Evolutionary conservation across 1,284 basidiomycete species (phyloP).

Genomic region (Trichosporon sp.): DNA sequence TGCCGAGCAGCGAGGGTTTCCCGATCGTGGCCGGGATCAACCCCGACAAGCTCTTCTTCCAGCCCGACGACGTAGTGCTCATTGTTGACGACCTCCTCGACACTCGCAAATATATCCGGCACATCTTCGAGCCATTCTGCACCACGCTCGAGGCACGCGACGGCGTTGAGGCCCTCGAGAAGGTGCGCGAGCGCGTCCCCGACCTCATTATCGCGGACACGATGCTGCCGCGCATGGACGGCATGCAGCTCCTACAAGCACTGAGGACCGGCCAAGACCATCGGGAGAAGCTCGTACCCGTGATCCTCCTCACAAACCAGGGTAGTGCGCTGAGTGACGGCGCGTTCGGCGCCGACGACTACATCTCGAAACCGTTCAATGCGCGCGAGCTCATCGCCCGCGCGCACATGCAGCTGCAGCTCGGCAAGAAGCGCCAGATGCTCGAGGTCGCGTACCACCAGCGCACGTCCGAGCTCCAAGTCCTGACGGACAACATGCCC

Average conservation of each 20-base stretch:
- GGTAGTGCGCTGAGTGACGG: slow-evolving; percentile 49
- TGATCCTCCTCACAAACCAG: slow-evolving; percentile 48
- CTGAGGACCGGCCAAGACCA: slow-evolving; percentile 32
- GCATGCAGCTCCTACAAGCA: slow-evolving; percentile 40
- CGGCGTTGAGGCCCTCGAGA: slow-evolving; percentile 52
- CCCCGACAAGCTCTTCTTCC: slow-evolving; percentile 48
- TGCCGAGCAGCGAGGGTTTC: background rate
- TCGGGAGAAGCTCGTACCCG: slow-evolving; percentile 35
- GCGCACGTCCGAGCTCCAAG: slow-evolving; percentile 46
- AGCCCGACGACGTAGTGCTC: slow-evolving; percentile 48
- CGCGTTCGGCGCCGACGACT: slow-evolving; percentile 56
- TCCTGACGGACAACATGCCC: slow-evolving; percentile 39
- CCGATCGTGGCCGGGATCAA: slow-evolving; percentile 37
- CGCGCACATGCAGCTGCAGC: slow-evolving; percentile 46
- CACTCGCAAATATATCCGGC: slow-evolving; percentile 43
- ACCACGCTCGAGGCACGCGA: slow-evolving; percentile 54
- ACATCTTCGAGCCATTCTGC: slow-evolving; percentile 53
- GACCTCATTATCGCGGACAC: slow-evolving; percentile 56
- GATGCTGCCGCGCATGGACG: slow-evolving; percentile 56
- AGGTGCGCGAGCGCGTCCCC: slow-evolving; percentile 39
- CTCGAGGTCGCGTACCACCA: slow-evolving; percentile 49
- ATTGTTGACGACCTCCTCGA: slow-evolving; percentile 49
- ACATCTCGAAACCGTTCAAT: slow-evolving; percentile 51
- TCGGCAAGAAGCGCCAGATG: slow-evolving; percentile 43
- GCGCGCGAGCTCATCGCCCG: slow-evolving; percentile 57